Conservation (phyloP, 2,329 filamentous ascomycete species). For the Rhexocercosporidium sp. region DNA sequence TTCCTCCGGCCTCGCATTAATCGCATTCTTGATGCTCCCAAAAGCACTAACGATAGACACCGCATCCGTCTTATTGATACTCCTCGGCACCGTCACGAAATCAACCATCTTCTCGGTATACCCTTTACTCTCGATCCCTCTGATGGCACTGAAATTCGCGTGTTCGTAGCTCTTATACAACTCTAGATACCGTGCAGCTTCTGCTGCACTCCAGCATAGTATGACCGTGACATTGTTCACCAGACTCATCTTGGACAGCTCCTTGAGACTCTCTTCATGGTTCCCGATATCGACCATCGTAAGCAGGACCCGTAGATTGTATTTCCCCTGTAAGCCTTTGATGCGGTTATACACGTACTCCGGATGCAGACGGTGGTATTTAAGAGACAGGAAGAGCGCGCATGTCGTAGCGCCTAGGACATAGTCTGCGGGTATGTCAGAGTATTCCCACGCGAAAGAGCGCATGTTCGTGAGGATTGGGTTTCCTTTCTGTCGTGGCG, state of each 20-base stretch:
- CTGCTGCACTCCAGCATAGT: constrained; percentile 91
- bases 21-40: constrained; percentile 82
- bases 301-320: constrained; percentile 83
- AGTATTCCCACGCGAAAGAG: constrained; percentile 92
- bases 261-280: constrained; percentile 87
- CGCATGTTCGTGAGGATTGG: constrained; percentile 85
- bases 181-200: constrained; percentile 92
- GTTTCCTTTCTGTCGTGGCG: constrained; percentile 92
- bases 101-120: constrained; percentile 90
- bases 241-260: constrained; percentile 89
- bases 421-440: constrained; percentile 95
- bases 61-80: constrained; percentile 94
- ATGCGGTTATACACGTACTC: constrained; percentile 98
- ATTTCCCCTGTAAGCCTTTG: constrained; percentile 81
- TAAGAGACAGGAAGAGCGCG: constrained; percentile 89
- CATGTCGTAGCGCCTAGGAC: constrained; percentile 86
- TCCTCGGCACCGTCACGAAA: constrained; percentile 88
- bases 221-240: constrained; percentile 93
- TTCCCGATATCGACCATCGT: constrained; percentile 95
- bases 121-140: constrained; percentile 79
- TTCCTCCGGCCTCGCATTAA: constrained; percentile 88
- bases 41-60: constrained; percentile 90
- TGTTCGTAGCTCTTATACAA: constrained; percentile 95
- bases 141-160: constrained; percentile 78
- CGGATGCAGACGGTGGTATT: constrained; percentile 95